phyloP scores from a whole-genome alignment of 2,329 filamentous ascomycete species.

The Exophiala phaeomuriformis region DNA sequence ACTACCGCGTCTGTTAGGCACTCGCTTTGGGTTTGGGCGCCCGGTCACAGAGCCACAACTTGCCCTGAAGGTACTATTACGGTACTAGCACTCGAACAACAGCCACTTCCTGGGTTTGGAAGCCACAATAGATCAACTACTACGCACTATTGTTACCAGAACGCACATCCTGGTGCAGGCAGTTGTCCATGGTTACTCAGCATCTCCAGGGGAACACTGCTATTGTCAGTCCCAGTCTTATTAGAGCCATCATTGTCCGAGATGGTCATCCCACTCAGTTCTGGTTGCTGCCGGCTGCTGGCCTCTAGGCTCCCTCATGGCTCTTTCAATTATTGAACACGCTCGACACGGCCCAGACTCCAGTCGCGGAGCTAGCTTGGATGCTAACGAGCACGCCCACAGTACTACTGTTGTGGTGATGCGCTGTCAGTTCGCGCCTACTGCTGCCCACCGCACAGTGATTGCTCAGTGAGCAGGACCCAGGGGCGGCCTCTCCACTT shows the following conservation, averaged over 20 bases:
- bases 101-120: not conserved
- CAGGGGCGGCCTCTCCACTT: not conserved
- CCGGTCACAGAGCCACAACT: not conserved
- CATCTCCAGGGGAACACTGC: too few species aligned
- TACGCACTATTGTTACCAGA: too few species aligned
- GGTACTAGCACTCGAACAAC: not conserved
- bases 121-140: not conserved
- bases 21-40: not conserved
- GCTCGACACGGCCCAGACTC: not conserved
- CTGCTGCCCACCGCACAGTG: not conserved
- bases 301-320: not conserved
- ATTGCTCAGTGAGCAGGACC: not conserved
- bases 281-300: too few species aligned
- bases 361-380: not conserved
- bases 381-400: not conserved
- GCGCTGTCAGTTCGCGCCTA: constrained; percentile 1
- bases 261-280: too few species aligned
- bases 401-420: not conserved
- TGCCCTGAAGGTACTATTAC: too few species aligned
- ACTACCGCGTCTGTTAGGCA: not conserved
- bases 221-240: too few species aligned
- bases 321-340: not conserved
- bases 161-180: too few species aligned
- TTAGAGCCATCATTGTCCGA: too few species aligned
- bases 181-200: not conserved